A percentile compares a stretch with the other conserved stretches of the same genome.
phyloP scores from a whole-genome alignment of 441 rosid genomes.

The Populus hybrid region DNA sequence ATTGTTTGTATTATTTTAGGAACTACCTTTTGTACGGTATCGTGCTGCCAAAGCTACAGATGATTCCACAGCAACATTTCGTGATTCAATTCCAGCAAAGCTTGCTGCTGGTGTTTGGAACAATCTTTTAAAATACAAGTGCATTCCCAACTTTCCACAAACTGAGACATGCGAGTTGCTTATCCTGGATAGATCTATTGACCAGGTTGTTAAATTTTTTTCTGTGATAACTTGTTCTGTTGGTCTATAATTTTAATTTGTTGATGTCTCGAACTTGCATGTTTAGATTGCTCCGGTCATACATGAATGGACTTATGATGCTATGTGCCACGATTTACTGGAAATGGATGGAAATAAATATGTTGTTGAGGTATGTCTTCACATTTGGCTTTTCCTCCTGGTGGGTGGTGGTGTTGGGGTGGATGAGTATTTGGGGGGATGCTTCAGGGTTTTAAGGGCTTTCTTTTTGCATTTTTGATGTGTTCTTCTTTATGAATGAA shows the following conservation, averaged over 20 bases:
- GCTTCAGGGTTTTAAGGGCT: neutral
- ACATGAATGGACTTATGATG: conserved; percentile 99
- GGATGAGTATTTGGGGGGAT: neutral
- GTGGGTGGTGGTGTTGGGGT: neutral
- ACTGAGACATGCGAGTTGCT: conserved; percentile 90
- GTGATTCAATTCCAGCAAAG: conserved; percentile 80
- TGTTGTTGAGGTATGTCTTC: conserved; percentile 59
- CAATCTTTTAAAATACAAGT: conserved; percentile 57
- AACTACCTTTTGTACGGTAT: conserved; percentile 79
- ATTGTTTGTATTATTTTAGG: conserved; percentile 44
- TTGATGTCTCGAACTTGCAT: conserved; percentile 19
- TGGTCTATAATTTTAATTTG: conserved; percentile 3
- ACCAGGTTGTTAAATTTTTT: conserved; percentile 54
- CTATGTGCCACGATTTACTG: conserved; percentile 95
- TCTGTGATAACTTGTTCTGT: conserved; percentile 3
- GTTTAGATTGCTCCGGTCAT: conserved; percentile 88
- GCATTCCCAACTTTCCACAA: conserved; percentile 79
- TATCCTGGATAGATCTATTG: conserved; percentile 88
- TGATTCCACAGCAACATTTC: conserved; percentile 58
- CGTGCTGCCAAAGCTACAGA: conserved; percentile 72
- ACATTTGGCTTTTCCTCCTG: neutral
- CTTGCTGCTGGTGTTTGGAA: conserved; percentile 90
- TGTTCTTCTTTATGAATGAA: conserved; percentile 8
- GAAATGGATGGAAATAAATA: conserved; percentile 93
- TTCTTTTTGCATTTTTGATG: neutral